Evolutionary conservation across 306 rosid genomes (phyloP), one percentile per base, ranked within the genome.

Genomic region (Phaseolus lunatus): DNA sequence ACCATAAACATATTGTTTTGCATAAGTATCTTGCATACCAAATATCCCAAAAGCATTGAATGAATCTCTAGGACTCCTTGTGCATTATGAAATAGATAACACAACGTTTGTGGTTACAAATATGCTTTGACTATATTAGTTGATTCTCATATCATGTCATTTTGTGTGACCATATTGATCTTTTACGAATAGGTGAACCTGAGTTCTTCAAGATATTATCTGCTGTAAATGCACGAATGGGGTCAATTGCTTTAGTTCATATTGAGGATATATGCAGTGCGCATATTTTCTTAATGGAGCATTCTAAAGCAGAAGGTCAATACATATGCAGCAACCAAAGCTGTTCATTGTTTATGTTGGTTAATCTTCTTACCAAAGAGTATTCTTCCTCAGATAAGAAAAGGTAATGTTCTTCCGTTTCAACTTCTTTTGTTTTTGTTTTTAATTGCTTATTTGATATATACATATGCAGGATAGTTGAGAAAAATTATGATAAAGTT

Each of bases 261-360:
- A 85, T 87, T 33, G 94, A 90, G 67, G 98, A 92, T 82, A 84
- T 90, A 73, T 90, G 98, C 85, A 77, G 72, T 61, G 96, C 95
- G 13, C 97, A 94, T 75, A 58, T 92, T n/a, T 89, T 92, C 77
- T 69, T 94, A 19, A 92, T 94, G 97, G 85, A 89, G 72, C 83
- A 94, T 72, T 33, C 84, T 20, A 77, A 83, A 57, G 93, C 95
- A 23, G 77, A 90, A 79, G 97, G 96, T 2, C 61, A 78, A 57
- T 94, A 86, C 83, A 83, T 94, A 27, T 94, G 96, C 68, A 84
- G 79, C 57, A 86, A 63, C 35, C 88, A 80, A 74, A 90, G 88
- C 52, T 84, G 78, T 70, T 24, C 78, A 23, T 27, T 85, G 61
- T 72, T 87, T 9, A 76, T 80, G 79, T 58, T 92, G 82, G 63